Evolutionary conservation across 495 filamentous ascomycete species (phyloP), one percentile per base, ranked within the genome.

Genomic region (Penicillium flavigenum): DNA sequence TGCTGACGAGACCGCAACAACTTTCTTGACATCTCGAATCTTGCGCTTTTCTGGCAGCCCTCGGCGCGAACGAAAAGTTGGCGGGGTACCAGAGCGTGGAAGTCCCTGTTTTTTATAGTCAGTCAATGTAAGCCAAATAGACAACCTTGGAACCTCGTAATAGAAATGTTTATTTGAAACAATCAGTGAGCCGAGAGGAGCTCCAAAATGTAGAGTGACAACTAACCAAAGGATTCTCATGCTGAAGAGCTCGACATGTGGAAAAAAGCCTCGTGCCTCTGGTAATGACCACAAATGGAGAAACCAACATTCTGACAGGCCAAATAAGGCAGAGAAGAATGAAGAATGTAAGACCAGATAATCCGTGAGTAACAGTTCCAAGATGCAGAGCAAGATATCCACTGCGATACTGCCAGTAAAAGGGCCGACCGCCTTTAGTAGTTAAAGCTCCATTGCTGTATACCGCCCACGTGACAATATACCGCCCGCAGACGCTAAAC

Each of bases 1-100:
- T 6, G 95, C 94, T 0, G 92, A 96, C 36, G 90, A 96, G 17
- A 99, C 88, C 31, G 90, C 93, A 54, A 99, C 81, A 17, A 96
- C 83, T 65, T 97, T 94, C 63, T 82, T 80, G 47, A 98, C 92
- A 67, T 88, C 83, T 17, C 81, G 82, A 60, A 99, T 92, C 65
- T 79, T 81, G 51, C 90, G 85, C 63, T 89, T 87, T 56, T 88
- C 76, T 2, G 94, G 95, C 9, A 97, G 82, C 24, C 92, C 90
- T 60, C 91, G 85, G 58, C 91, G 91, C 43, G 90, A 86, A 26
- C 87, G 88, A 62, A 96, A 83, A 51, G 80, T 73, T 32, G 86
- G 85, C 46, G 84, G 84, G 4, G 86, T 86, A 47, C 90, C 89
- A 41, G 87, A 86, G 61, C 81, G 81, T 12, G 93, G 94, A 22